Base-by-base conservation (phyloP, 305 asterid genomes). In the Fraxinus greggii region DNA sequence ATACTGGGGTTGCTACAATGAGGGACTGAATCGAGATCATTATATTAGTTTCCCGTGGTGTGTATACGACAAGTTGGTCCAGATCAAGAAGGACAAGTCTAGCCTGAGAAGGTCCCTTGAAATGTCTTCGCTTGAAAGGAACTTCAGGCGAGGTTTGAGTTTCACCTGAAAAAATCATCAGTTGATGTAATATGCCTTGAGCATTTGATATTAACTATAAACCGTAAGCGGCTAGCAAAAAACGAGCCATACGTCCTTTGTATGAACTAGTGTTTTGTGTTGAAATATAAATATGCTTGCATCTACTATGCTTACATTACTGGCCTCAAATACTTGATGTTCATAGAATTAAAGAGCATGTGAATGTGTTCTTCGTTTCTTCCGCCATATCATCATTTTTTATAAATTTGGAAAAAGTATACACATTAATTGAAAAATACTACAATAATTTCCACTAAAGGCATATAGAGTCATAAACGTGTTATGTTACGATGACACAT, bases 21-120 rank as follows among this genome's bases (percentile, higher is more conserved):
- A 84, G 86, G 98, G 90, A 31, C 13, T 90, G 87, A 86, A 86
- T 29, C 90, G 98, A 80, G 95, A 84, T 86, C 98, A 94, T 69
- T 93, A 87, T 78, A 88, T 96, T 59, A 96, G 98, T 78, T 96
- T 96, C 78, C 97, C 98, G 0, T 96, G 99, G 99, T 96, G 99
- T 59, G 91, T 94, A 15, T 93, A 91, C 76, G 94, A 94, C 83
- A 90, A 89, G 90, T 89, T 96, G 72, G 86, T 96, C 17, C 80
- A 81, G 80, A 96, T 94, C 83, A 96, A 96, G 90, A 92, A 83
- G 86, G 83, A 81, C 1, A 87, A 61, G 48, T 21, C 86, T 7
- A 77, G 75, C 54, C 54, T 13, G 2, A 67, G 89, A 76, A 75
- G 72, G 74, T 59, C 78, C 42, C 83, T 15, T 36, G 12, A 48